Evolutionary conservation across 257 asterid genomes (phyloP), one percentile per base, ranked within the genome.

Genomic region (Nicotiana benthamiana): DNA sequence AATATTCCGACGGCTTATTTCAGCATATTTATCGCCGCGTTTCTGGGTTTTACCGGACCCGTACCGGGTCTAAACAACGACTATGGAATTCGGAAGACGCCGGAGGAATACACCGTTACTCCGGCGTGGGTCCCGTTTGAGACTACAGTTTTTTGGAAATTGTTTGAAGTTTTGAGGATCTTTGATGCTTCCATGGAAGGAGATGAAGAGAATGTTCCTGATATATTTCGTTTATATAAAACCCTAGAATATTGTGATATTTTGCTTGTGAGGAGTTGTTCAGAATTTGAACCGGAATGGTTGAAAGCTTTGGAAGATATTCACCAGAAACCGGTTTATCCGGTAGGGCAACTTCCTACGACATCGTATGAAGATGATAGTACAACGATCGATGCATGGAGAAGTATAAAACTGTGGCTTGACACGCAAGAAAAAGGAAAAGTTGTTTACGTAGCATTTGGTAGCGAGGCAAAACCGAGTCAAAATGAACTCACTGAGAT

Each of bases 61-160:
- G 56, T 2, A 9, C 56, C 56, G 1, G 76, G 56, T n/a, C 12
- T 77, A 1, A 65, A 67, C 53, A 80, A 80, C 17, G 16, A 9
- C 18, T 83, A 61, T 2, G 80, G 56, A 4, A 48, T 27, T 2
- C 79, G 86, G 46, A 80, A 65, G 18, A 80, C 65, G 11, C 85
- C 84, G 7, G 83, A 87, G 22, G 89, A 87, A n/a, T 87, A 60
- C 81, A 80, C 62, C 3, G 79, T 80, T 9, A 5, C 67, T n/a
- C 88, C 88, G 1, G 30, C 70, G 36, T 85, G 89, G 89, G 82
- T 83, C 0, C 84, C 84, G 0, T 83, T 87, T 65, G 79, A 87
- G 13, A 63, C 90, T 1, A 83, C 60, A 0, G 86, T 85, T 2
- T 82, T 83, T 28, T 84, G 28, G 15, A 82, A 75, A 20, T 51